A percentile compares a stretch with the other conserved stretches of the same genome.
Conservation (phyloP, 2,329 filamentous ascomycete species). For the Phaeophleospora eucalypticola region DNA sequence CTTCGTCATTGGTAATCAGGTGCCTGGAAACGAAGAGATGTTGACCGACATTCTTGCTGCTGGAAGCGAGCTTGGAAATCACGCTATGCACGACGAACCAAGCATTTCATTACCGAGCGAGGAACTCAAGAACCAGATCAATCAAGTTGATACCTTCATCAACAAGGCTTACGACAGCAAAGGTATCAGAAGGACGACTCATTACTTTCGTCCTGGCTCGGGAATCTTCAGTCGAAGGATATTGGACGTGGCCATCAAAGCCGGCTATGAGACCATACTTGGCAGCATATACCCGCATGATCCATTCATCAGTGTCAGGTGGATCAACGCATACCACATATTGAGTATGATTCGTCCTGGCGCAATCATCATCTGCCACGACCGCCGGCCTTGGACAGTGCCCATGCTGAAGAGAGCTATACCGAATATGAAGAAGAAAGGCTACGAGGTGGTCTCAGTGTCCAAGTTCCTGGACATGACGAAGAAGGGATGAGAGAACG, state of each 20-base stretch:
- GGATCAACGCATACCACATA: constrained; percentile 72
- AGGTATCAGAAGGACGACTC: constrained; percentile 44
- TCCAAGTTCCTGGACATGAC: constrained; percentile 56
- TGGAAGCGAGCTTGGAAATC: constrained; percentile 68
- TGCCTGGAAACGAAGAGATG: constrained; percentile 49
- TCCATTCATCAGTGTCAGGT: constrained; percentile 69
- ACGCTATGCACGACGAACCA: constrained; percentile 84
- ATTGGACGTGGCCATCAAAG: constrained; percentile 53
- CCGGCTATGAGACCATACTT: constrained; percentile 71
- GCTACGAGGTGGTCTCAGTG: constrained; percentile 69
- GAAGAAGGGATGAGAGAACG: constrained; percentile 9
- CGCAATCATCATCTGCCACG: constrained; percentile 80
- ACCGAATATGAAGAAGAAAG: constrained; percentile 64
- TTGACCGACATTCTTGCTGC: constrained; percentile 51
- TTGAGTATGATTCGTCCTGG: constrained; percentile 74
- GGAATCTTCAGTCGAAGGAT: constrained; percentile 76
- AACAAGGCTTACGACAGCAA: constrained; percentile 50
- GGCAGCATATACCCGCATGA: constrained; percentile 88
- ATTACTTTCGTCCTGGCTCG: constrained; percentile 78
- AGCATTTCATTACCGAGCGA: constrained; percentile 57
- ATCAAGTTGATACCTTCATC: constrained; percentile 59
- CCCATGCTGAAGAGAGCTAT: constrained; percentile 73
- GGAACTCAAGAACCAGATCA: constrained; percentile 61
- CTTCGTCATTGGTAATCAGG: constrained; percentile 81
- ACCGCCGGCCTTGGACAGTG: constrained; percentile 74